Evolutionary conservation across 2,329 filamentous ascomycete genomes (phyloP), one percentile per base, ranked within the genome.

Genomic region (Monosporascus sp.): DNA sequence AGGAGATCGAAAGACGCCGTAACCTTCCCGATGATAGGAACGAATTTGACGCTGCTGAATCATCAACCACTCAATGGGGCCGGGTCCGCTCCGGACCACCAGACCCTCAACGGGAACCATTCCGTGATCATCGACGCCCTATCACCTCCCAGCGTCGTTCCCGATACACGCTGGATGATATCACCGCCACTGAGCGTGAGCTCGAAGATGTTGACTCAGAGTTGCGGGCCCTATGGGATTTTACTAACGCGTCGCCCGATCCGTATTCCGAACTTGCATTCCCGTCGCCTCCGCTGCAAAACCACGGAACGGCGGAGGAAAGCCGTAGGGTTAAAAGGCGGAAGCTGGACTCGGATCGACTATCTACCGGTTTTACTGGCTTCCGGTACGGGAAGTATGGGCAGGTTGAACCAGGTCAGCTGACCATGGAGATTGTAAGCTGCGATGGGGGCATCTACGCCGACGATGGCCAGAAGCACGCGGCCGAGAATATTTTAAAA

Each of bases 371-470:
- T 39, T 79, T 76, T 59, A 74, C 72, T 55, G 81, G 78, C 2
- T 89, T 92, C 66, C 85, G 82, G 57, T 97, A 97, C 68, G 93
- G 92, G 22, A 85, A 85, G 62, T 90, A 87, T 68, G 93, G 92
- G 18, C 92, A 96, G 70, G 88, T 96, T 17, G 88, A 94, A 55
- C 82, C 90, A 0, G 92, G 91, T 3, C 80, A 82, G 58, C 74
- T 97, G 63, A 86, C 81, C 56, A 90, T 97, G 89, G 89, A 96
- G 66, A 85, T 97, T 57, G 81, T 89, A 48, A 94, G 86, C 74
- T 97, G 91, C 65, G 92, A 97, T 68, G 91, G 90, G 41, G 91
- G 92, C 44, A 77, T 83, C 53, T 84, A 79, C 63, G 77, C 80
- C 49, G 84, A 86, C 56, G 82, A 85, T 72, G 76, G 51, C 72